Evolutionary conservation across 306 rosid species (phyloP).

Genomic region (Abrus pulchellus): DNA sequence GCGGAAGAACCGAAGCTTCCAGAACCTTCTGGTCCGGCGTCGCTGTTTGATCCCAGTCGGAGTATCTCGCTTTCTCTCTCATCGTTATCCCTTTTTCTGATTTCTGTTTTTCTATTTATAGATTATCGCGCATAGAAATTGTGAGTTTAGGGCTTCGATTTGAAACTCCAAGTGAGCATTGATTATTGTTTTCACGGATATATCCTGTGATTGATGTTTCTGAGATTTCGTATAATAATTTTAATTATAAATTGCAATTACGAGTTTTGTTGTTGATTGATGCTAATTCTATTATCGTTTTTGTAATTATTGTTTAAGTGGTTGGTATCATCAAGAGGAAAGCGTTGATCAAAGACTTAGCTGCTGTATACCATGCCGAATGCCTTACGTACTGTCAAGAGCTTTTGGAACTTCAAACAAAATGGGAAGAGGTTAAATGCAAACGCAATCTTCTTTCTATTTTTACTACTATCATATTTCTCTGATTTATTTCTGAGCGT

Average conservation of each 20-base stretch:
- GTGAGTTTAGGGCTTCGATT: slow-evolving; percentile 44
- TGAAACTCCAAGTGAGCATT: neutral
- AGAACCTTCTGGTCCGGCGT: slow-evolving; percentile 42
- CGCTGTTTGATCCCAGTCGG: slow-evolving; percentile 48
- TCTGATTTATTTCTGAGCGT: slow-evolving; percentile 22
- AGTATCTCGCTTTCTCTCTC: slow-evolving; percentile 34
- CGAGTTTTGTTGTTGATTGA: slow-evolving; percentile 5
- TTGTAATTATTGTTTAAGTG: slow-evolving; percentile 60
- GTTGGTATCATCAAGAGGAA: slow-evolving; percentile 93
- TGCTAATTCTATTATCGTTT: neutral
- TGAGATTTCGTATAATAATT: neutral
- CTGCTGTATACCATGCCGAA: slow-evolving; percentile 83
- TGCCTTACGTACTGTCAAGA: slow-evolving; percentile 93
- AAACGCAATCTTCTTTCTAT: slow-evolving; percentile 3
- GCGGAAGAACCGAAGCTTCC: slow-evolving; percentile 39
- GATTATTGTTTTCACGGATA: neutral
- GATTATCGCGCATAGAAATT: neutral
- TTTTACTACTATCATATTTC: neutral
- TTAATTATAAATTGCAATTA: slow-evolving; percentile 1
- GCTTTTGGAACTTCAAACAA: slow-evolving; percentile 88
- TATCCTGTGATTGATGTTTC: neutral
- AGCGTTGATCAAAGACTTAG: slow-evolving; percentile 86
- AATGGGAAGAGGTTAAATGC: slow-evolving; percentile 80
- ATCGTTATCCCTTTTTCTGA: neutral
- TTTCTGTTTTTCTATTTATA: neutral